Conservation (phyloP, 345 rosid species). For the Angophora floribunda region DNA sequence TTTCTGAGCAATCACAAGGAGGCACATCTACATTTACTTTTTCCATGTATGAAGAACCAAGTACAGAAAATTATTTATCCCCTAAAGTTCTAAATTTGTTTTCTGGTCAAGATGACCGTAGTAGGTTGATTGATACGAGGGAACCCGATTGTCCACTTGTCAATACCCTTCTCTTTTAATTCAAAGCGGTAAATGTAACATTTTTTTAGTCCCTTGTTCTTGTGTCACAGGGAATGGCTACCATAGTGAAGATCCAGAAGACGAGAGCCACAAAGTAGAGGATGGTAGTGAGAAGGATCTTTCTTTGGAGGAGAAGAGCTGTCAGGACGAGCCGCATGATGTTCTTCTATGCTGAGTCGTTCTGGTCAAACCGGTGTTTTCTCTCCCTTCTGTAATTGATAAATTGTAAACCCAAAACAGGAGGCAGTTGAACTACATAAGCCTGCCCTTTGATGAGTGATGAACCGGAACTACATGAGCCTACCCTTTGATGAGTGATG, state of each 20-base stretch:
- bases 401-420: not conserved
- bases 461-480: not conserved
- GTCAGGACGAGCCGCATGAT: not conserved
- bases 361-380: not conserved
- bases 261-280: not conserved
- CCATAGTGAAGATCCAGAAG: not conserved
- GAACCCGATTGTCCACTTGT: not conserved
- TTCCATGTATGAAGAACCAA: not conserved
- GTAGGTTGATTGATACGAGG: not conserved
- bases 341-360: not conserved
- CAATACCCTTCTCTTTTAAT: not conserved
- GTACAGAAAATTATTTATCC: not conserved
- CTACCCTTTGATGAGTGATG: not conserved
- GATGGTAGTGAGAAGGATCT: not conserved
- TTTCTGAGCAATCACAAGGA: not conserved
- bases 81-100: not conserved
- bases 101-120: not conserved
- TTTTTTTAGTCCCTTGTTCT: not conserved
- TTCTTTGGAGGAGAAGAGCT: not conserved
- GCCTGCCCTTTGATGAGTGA: not conserved
- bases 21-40: not conserved
- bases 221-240: not conserved
- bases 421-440: not conserved
- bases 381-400: not conserved
- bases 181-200: not conserved